These are phyloP conservation scores for Populus euphratica DNA, from an alignment of 345 rosid species.

Conservation along the genomic window DNA sequence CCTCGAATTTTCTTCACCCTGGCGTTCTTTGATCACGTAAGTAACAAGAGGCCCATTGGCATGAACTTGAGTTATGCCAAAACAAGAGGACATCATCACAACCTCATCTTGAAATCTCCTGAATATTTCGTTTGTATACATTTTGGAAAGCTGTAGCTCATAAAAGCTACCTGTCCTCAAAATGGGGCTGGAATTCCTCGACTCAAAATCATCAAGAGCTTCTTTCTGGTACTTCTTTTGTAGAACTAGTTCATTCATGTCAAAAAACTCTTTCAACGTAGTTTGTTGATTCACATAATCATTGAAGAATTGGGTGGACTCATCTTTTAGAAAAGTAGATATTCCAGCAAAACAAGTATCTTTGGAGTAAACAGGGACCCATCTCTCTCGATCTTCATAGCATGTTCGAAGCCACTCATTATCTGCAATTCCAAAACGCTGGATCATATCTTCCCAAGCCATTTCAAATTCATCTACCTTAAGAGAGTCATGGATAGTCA, in stretches of 20 bases:
- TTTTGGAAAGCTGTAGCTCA: constrained; percentile 74
- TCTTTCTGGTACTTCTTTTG: constrained; percentile 76
- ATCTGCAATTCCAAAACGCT: constrained; percentile 48
- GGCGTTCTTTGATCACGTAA: constrained; percentile 72
- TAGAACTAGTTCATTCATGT: constrained; percentile 67
- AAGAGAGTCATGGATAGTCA: constrained; percentile 48
- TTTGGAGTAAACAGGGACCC: constrained; percentile 83
- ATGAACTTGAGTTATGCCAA: constrained; percentile 66
- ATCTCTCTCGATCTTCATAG: constrained; percentile 63
- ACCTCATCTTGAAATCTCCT: constrained; percentile 75
- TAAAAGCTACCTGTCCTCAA: constrained; percentile 67
- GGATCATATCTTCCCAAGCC: constrained; percentile 69
- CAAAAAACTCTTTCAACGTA: constrained; percentile 84
- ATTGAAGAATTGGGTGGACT: constrained; percentile 54
- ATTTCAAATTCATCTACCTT: constrained; percentile 67
- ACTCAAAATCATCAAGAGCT: constrained; percentile 53
- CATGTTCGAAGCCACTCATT: constrained; percentile 65
- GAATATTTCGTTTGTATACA: constrained; percentile 65
- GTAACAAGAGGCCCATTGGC: constrained; percentile 60
- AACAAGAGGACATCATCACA: constrained; percentile 84
- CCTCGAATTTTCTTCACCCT: constrained; percentile 49
- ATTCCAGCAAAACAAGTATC: constrained; percentile 72
- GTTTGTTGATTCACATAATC: constrained; percentile 71
- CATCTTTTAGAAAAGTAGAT: constrained; percentile 49
- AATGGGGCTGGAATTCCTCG: constrained; percentile 43